Evolutionary conservation across 2,329 filamentous ascomycete species (phyloP).

Genomic region (Pestalotiopsis fici): DNA sequence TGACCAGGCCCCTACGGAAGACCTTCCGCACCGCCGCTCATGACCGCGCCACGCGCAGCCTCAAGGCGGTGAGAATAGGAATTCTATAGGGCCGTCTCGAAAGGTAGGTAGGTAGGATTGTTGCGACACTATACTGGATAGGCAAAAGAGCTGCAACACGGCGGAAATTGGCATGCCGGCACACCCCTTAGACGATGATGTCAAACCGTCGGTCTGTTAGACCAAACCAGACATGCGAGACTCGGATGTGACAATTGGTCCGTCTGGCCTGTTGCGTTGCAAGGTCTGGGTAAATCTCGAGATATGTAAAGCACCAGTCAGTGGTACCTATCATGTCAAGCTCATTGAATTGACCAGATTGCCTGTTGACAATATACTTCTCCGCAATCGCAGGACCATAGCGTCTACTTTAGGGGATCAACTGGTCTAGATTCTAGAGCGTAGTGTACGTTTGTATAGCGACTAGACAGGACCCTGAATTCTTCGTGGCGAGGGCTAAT

Average conservation of each 20-base stretch:
- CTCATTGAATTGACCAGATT: not conserved
- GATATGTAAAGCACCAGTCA: not conserved
- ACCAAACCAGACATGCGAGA: not conserved
- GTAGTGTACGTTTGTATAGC: not conserved
- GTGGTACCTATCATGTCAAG: not conserved
- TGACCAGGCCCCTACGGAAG: not conserved
- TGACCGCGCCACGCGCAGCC: not conserved
- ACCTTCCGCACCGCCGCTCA: not conserved
- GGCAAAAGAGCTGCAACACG: slow-evolving; percentile 1
- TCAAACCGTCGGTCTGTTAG: slow-evolving; percentile 6
- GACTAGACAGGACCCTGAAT: not conserved
- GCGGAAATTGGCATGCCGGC: not conserved
- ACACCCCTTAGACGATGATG: not conserved
- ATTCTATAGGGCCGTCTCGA: not conserved
- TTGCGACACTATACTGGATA: slow-evolving; percentile 3
- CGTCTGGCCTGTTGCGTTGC: not conserved
- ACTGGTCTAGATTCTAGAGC: not conserved
- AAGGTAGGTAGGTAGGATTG: slow-evolving; percentile 5
- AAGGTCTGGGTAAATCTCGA: not conserved
- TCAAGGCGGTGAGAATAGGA: slow-evolving; percentile 1
- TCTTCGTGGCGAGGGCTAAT: not conserved
- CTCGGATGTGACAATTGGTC: not conserved
- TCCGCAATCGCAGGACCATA: not conserved
- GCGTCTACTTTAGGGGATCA: not conserved
- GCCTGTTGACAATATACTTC: not conserved